These are phyloP conservation scores for Chaetomium cochliodes DNA, from an alignment of 495 filamentous ascomycete species.

Conservation along the genomic window DNA sequence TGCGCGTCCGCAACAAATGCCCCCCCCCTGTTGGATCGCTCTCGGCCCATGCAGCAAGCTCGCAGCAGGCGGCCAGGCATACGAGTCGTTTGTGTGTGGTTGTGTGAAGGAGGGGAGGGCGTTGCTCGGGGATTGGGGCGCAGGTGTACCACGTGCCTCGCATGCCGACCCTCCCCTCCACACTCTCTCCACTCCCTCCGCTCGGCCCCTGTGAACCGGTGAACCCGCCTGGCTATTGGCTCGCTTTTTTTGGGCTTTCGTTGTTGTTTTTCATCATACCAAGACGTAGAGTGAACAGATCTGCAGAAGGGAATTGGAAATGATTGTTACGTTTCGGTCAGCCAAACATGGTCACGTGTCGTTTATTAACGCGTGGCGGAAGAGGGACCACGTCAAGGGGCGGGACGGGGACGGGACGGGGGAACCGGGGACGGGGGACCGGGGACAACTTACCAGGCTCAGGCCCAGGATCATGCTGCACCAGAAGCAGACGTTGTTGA, in stretches of 20 bases:
- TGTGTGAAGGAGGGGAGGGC: too few relatives aligned
- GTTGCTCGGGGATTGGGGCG: slow-evolving; percentile 6
- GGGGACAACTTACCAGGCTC: slow-evolving; percentile 67
- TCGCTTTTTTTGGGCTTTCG: neutral
- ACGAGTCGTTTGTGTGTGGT: too few relatives aligned
- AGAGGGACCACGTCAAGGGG: neutral
- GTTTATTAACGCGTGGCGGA: too few relatives aligned
- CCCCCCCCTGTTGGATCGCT: neutral
- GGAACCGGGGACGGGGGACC: too few relatives aligned
- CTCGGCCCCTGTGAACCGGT: neutral
- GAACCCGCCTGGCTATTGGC: neutral
- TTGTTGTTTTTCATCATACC: slow-evolving; percentile 31
- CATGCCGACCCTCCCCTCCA: neutral
- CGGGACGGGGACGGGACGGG: too few relatives aligned
- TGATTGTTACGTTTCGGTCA: slow-evolving; percentile 15
- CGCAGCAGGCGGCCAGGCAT: neutral
- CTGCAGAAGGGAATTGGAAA: slow-evolving; percentile 27
- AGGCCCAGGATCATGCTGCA: slow-evolving; percentile 90
- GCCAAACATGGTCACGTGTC: too few relatives aligned
- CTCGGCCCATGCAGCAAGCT: neutral
- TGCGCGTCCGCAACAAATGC: too few relatives aligned
- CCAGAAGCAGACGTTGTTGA: slow-evolving; percentile 97
- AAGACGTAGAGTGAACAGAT: slow-evolving; percentile 56
- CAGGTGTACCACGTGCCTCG: slow-evolving; percentile 7
- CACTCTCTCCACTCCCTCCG: too few relatives aligned